phyloP scores from a whole-genome alignment of 176 grass and related monocot genomes.

The Elymus sibiricus region DNA sequence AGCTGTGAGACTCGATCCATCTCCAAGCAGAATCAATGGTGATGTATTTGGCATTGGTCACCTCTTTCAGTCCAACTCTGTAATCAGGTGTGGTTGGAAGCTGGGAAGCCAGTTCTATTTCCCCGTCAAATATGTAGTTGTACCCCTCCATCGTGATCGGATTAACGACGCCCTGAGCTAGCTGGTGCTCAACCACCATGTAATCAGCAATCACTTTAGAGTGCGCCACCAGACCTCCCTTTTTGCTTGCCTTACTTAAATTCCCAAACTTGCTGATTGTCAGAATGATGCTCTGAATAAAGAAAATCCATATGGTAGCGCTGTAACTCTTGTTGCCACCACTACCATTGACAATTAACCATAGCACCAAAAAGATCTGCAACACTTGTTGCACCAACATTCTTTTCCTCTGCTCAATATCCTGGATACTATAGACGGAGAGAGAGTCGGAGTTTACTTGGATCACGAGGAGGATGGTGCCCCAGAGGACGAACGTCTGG shows the following conservation, averaged over 20 bases:
- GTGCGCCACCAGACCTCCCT: background rate
- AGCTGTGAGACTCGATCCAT: background rate
- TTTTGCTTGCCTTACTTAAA: background rate
- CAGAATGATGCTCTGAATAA: background rate
- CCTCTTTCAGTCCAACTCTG: background rate
- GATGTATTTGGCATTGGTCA: background rate
- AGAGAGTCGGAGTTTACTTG: background rate
- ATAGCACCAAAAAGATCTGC: background rate
- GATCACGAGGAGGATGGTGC: background rate
- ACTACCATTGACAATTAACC: background rate
- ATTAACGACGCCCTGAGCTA: background rate
- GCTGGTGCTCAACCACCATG: background rate
- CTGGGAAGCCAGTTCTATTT: background rate
- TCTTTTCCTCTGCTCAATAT: slow-evolving; percentile 17
- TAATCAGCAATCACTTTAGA: background rate
- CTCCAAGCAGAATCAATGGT: background rate
- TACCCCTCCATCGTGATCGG: background rate
- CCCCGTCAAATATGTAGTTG: background rate
- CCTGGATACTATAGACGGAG: background rate
- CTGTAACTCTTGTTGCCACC: background rate
- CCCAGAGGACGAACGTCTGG: slow-evolving; percentile 17
- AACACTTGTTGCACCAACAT: background rate
- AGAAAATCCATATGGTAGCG: background rate
- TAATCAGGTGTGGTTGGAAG: background rate
- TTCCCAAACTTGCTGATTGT: background rate